Evolutionary conservation across 345 rosid genomes (phyloP).

Genomic region (Lumnitzera littorea): DNA sequence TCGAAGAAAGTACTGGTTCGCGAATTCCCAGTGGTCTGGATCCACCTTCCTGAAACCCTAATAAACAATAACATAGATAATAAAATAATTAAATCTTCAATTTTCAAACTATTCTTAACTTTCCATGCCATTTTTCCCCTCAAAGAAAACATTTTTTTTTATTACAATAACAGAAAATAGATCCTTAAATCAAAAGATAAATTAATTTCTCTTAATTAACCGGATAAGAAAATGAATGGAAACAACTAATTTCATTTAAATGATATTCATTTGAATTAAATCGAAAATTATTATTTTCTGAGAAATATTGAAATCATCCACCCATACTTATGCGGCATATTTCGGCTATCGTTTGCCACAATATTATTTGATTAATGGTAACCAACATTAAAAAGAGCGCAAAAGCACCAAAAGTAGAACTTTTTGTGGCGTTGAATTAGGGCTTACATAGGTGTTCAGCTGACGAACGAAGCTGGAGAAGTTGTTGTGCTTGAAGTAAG

Average conservation of each 20-base stretch:
- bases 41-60: constrained; percentile 94
- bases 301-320: too few species aligned
- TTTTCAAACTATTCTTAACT: too few species aligned
- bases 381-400: too few species aligned
- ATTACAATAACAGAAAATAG: background rate
- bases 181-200: background rate
- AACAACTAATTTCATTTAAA: too few species aligned
- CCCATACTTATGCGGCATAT: too few species aligned
- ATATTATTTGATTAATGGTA: too few species aligned
- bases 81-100: background rate
- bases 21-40: constrained; percentile 93
- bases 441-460: constrained; percentile 81
- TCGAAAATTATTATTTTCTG: too few species aligned
- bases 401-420: too few species aligned
- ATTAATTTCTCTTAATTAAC: background rate
- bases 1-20: constrained; percentile 77
- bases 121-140: too few species aligned
- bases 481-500: constrained; percentile 92
- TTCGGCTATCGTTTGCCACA: too few species aligned
- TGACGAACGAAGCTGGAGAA: constrained; percentile 97
- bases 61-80: background rate
- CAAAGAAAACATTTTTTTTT: background rate
- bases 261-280: too few species aligned
- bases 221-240: too few species aligned
- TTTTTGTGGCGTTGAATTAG: background rate